Base-by-base conservation (phyloP, 176 grass and related monocot species). In the Aegilops umbellulata region DNA sequence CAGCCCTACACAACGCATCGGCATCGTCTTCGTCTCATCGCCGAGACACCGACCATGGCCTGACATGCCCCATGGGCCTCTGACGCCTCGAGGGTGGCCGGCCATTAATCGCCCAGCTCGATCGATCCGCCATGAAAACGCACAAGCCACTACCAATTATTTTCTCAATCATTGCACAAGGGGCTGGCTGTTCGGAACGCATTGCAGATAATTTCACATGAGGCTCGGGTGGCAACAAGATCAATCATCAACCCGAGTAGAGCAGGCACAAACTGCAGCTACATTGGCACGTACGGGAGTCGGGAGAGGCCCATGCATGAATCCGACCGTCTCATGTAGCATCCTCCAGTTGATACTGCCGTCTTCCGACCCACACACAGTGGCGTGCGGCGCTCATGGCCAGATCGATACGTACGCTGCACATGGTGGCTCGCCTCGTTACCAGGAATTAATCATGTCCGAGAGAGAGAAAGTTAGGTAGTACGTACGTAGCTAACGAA, bases 361-460 rank as follows among this genome's bases (percentile, higher is more conserved):
- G 41, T 42, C 79, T 68, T n/a, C 26, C 41, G 27, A 51, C 63
- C 41, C 65, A 38, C 80, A 10, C 26, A 77, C 41, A 26, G 83
- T 66, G 51, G 13, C 3, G 39, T 13, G 70, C 53, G 25, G 44
- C 47, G 25, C 26, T 38, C 29, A 65, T 17, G 57, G 10, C 41
- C 58, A 38, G 65, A 83, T 83, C 65, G 84, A 67, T 67, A 51
- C 41, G 41, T 31, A 65, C 20, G 17, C 27, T 34, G 71, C 83
- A 67, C 83, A 85, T 86, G 86, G 44, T 57, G 86, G 73, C 26
- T 74, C 71, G 82, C 80, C 74, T 80, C 80, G 76, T 61, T 80
- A 77, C 77, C 69, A 55, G 89, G 89, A 84, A 81, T n/a, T n/a
- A n/a, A n/a, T 87, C 85, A 63, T 86, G 84, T 79, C 84, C 74